These are phyloP conservation scores for Populus simonii DNA, from an alignment of 345 rosid genomes.

Conservation along the genomic window DNA sequence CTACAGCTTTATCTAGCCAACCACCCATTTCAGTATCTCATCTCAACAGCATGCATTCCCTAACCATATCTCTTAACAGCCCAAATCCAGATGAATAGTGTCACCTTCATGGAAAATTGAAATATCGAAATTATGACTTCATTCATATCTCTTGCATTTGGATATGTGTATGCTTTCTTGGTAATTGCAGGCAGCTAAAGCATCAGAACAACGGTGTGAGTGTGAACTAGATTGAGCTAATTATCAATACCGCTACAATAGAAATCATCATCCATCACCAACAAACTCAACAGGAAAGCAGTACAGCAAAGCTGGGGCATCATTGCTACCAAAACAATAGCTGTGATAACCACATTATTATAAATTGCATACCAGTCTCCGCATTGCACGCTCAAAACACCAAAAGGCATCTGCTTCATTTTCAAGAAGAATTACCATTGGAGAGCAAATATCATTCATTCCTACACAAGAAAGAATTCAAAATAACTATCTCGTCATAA, in stretches of 20 bases:
- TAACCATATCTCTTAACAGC: neutral
- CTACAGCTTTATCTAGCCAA: neutral
- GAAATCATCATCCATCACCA: neutral
- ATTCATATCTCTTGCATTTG: too few relatives aligned
- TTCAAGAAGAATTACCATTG: constrained; percentile 83
- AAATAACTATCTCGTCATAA: constrained; percentile 5
- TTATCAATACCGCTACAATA: neutral
- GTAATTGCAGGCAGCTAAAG: too few relatives aligned
- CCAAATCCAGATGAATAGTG: neutral
- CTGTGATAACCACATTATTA: neutral
- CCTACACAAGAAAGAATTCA: constrained; percentile 44
- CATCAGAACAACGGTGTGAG: too few relatives aligned
- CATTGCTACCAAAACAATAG: neutral
- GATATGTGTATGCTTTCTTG: too few relatives aligned
- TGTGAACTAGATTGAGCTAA: neutral
- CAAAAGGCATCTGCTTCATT: constrained; percentile 95
- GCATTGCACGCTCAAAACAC: constrained; percentile 95
- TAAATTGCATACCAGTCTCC: constrained; percentile 59
- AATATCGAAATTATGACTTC: neutral
- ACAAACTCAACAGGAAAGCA: neutral
- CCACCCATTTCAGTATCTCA: neutral
- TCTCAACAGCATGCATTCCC: neutral
- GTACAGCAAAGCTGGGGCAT: neutral
- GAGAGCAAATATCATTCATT: constrained; percentile 96
- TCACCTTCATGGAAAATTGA: neutral